A percentile compares a stretch with the other conserved stretches of the same genome.
Evolutionary conservation across 768 basidiomycete genomes (phyloP).

Genomic region (Russula emetica): DNA sequence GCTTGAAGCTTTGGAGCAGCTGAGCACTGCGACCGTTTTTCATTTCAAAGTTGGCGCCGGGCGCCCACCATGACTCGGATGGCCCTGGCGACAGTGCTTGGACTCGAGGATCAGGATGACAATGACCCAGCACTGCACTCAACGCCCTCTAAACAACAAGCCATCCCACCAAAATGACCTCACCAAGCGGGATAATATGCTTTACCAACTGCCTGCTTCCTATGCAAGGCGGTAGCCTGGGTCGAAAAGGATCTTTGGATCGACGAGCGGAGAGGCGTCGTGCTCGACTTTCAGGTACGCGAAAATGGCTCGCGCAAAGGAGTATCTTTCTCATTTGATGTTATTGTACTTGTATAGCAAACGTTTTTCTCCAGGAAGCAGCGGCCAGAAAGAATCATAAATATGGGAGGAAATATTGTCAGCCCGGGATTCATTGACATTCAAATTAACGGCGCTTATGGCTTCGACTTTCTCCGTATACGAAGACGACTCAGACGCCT

Average conservation of each 20-base stretch:
- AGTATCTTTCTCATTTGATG: constrained; percentile 9
- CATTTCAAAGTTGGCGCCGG: no score
- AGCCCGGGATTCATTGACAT: constrained; percentile 86
- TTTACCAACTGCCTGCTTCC: constrained; percentile 85
- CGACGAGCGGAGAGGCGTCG: constrained; percentile 65
- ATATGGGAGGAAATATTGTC: constrained; percentile 73
- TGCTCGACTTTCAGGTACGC: constrained; percentile 68
- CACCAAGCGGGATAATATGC: constrained; percentile 66
- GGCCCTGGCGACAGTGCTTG: no score
- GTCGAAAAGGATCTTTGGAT: constrained; percentile 77
- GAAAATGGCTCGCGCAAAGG: neutral
- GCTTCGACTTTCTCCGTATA: constrained; percentile 85
- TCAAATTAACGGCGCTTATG: constrained; percentile 88
- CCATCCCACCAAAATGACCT: constrained; percentile 31
- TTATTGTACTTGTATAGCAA: constrained; percentile 39
- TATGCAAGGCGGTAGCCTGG: constrained; percentile 72
- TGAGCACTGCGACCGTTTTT: no score
- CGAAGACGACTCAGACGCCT: constrained; percentile 62
- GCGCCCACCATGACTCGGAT: no score
- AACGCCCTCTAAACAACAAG: neutral
- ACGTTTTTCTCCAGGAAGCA: constrained; percentile 62
- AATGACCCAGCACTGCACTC: neutral
- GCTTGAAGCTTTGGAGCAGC: neutral
- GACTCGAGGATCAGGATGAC: no score
- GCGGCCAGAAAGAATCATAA: constrained; percentile 58